Base-by-base conservation (phyloP, 306 rosid species). In the Quercus parvula region DNA sequence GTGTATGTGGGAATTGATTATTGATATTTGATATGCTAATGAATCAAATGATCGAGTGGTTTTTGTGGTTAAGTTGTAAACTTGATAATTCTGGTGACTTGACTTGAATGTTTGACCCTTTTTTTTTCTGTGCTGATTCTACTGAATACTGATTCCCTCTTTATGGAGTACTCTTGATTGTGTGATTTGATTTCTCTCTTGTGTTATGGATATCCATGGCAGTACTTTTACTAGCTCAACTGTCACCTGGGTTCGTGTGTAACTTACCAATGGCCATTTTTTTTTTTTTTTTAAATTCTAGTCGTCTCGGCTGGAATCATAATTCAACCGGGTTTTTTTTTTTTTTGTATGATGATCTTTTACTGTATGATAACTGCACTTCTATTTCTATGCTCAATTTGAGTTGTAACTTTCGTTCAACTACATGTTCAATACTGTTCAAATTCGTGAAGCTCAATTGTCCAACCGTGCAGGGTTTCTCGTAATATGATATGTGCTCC, bases 401-500 rank as follows among this genome's bases (percentile, higher is more conserved):
- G 49, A 64, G 33, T 66, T 6, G 49, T 24, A 1, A 41, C 24
- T 31, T 31, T 31, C 44, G 24, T 22, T 66, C 46, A 25, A 67
- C 52, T 18, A 15, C 25, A 5, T 67, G 25, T 12, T 33, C 51
- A 67, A 33, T 33, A 30, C 49, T 67, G 24, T 33, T 67, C 6
- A 3, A 67, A 35, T 75, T 28, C 74, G 19, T 56, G 77, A 75
- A 57, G 62, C 49, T 83, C 20, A 31, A 56, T 20, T 27, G 52
- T 59, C 25, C 49, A 52, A 15, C 5, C 14, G 6, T 31, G 71
- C 28, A 41, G 46, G 46, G 46, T 41, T 41, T 41, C 46, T 41
- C 12, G 46, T 2, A 41, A 41, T 41, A 41, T 41, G 46, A 41
- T 41, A 41, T 41, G 46, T 41, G 11, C 46, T 38, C 11, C 11